phyloP scores from a whole-genome alignment of 176 grass and related monocot species.

The Juncus inflexus region DNA sequence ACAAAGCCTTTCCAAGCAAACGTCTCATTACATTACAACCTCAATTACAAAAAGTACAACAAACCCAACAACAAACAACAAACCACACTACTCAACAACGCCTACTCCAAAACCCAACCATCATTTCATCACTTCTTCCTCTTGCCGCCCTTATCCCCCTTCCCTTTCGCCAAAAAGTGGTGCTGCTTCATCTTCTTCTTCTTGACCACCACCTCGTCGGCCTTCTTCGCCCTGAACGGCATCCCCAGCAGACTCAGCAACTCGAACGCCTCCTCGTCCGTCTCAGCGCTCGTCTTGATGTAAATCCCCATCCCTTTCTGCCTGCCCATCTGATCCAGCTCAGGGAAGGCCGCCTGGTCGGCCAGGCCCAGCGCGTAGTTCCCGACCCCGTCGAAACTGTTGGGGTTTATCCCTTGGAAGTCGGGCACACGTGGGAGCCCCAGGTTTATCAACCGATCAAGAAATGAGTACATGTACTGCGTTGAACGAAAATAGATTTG shows the following conservation, averaged over 20 bases:
- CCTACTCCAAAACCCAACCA: background rate
- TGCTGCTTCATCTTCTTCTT: slow-evolving; percentile 76
- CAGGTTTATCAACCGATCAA: slow-evolving; percentile 94
- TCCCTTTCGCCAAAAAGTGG: slow-evolving; percentile 45
- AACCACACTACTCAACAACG: slow-evolving; percentile 2
- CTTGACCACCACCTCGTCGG: slow-evolving; percentile 26
- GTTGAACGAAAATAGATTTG: slow-evolving; percentile 18
- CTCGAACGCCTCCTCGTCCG: slow-evolving; percentile 52
- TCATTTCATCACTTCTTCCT: background rate
- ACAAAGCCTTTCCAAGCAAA: no score
- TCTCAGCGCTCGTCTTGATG: slow-evolving; percentile 67
- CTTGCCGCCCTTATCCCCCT: slow-evolving; percentile 30
- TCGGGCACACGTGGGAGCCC: slow-evolving; percentile 78
- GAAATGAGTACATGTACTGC: slow-evolving; percentile 83
- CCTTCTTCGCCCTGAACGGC: slow-evolving; percentile 62
- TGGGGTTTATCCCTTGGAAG: slow-evolving; percentile 77
- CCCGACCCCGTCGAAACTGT: slow-evolving; percentile 75
- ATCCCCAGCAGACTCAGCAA: slow-evolving; percentile 75
- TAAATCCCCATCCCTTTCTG: slow-evolving; percentile 86
- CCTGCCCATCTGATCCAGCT: slow-evolving; percentile 81
- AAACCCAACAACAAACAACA: background rate
- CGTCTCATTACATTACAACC: no score
- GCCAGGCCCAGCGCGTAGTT: slow-evolving; percentile 68
- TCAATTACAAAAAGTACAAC: no score
- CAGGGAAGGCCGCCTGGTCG: slow-evolving; percentile 79